phyloP scores from a whole-genome alignment of 1,284 basidiomycete species.

The Trichosporon sp. region DNA sequence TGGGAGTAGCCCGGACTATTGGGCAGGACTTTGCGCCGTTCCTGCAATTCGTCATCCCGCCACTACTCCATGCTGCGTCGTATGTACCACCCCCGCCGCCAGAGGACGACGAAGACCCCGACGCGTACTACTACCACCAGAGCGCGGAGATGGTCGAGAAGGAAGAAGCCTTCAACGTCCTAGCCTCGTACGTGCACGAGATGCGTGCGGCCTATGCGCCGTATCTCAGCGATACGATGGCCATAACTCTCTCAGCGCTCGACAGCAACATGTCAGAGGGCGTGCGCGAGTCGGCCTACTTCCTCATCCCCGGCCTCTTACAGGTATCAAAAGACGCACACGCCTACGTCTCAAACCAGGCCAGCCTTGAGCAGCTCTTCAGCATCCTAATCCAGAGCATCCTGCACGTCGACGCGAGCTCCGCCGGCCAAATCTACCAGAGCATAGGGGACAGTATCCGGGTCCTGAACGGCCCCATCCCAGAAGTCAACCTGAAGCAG shows the following conservation, averaged over 20 bases:
- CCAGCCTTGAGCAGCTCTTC: constrained; percentile 66
- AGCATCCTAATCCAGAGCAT: constrained; percentile 63
- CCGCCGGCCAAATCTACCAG: constrained; percentile 56
- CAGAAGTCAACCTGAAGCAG: constrained; percentile 16
- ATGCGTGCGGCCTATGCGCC: constrained; percentile 65
- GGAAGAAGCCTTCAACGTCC: constrained; percentile 72
- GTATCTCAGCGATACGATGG: constrained; percentile 63
- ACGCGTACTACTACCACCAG: constrained; percentile 42
- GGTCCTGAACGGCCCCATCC: constrained; percentile 52
- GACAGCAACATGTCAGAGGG: constrained; percentile 74
- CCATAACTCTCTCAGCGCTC: constrained; percentile 64
- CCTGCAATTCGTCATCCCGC: constrained; percentile 72
- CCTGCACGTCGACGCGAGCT: constrained; percentile 60
- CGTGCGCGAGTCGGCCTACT: constrained; percentile 56
- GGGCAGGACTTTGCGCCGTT: constrained; percentile 76
- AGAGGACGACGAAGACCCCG: constrained; percentile 51
- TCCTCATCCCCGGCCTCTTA: constrained; percentile 64
- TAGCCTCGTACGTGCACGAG: constrained; percentile 70
- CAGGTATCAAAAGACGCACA: constrained; percentile 58
- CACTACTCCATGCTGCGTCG: constrained; percentile 64
- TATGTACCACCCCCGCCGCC: constrained; percentile 41
- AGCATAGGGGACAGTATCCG: constrained; percentile 63
- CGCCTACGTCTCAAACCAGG: constrained; percentile 61
- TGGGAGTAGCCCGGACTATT: constrained; percentile 38
- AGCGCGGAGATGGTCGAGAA: constrained; percentile 79